A percentile compares a stretch with the other conserved stretches of the same genome.
Evolutionary conservation across 2,329 filamentous ascomycete genomes (phyloP).

Genomic region (Cytospora paraplurivora): DNA sequence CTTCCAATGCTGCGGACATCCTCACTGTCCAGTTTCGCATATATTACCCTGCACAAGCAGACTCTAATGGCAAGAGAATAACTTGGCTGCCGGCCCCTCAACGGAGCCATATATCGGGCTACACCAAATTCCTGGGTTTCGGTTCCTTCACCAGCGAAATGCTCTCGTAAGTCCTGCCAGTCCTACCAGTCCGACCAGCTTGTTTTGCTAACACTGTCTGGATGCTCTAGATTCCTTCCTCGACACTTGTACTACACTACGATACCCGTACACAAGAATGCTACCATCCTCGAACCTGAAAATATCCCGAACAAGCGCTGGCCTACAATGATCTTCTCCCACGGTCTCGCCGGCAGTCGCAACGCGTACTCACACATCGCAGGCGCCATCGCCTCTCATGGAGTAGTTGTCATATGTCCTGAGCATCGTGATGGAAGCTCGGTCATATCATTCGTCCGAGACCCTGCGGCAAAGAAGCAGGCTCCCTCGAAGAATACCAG

Average conservation of each 20-base stretch:
- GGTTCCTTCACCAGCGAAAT: slow-evolving; percentile 59
- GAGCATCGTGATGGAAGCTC: slow-evolving; percentile 84
- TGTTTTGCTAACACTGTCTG: slow-evolving; percentile 17
- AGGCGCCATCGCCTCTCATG: slow-evolving; percentile 77
- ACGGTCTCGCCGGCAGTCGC: slow-evolving; percentile 77
- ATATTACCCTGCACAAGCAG: slow-evolving; percentile 71
- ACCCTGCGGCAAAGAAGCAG: slow-evolving; percentile 52
- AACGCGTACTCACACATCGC: slow-evolving; percentile 85
- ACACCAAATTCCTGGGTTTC: slow-evolving; percentile 74
- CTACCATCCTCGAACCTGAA: slow-evolving; percentile 56
- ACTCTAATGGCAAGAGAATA: slow-evolving; percentile 59
- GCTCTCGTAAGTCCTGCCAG: slow-evolving; percentile 55
- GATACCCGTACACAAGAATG: slow-evolving; percentile 73
- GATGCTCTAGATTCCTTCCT: slow-evolving; percentile 59
- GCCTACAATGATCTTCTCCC: slow-evolving; percentile 84
- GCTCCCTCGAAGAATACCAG: slow-evolving; percentile 40
- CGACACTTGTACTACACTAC: slow-evolving; percentile 72
- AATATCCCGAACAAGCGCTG: slow-evolving; percentile 57
- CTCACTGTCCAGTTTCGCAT: slow-evolving; percentile 78
- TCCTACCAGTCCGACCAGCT: no score
- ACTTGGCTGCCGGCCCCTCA: slow-evolving; percentile 81
- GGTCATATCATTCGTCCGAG: slow-evolving; percentile 71
- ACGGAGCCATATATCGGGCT: slow-evolving; percentile 71
- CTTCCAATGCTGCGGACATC: slow-evolving; percentile 58
- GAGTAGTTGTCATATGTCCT: slow-evolving; percentile 76